Base-by-base conservation (phyloP, 2,329 filamentous ascomycete species). In the Dactylellina leptospora region DNA sequence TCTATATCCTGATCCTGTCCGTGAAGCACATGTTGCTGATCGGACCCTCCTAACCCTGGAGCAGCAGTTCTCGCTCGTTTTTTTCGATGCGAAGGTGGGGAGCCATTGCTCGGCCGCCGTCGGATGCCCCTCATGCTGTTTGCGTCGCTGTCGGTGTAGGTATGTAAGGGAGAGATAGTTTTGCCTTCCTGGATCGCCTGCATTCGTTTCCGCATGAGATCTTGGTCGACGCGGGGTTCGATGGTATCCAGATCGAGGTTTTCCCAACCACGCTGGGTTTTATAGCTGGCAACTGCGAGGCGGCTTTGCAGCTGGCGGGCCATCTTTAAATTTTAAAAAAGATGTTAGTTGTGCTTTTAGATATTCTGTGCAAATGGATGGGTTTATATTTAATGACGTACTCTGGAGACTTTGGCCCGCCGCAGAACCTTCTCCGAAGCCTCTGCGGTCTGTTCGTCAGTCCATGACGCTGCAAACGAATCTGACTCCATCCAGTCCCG, bases 251-350 rank as follows among this genome's bases (percentile, higher is more conserved):
- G 86, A 74, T 90, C 91, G 79, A 96, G 85, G 80, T 95, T 91
- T 81, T 97, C 90, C 88, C 92, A 96, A 79, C 93, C 93, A 82
- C 96, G 90, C 81, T 96, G 92, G 76, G 95, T 92, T 83, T 97
- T 97, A 85, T 97, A 95, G 81, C 96, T 95, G 79, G 95, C 95
- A 75, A 97, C 87, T 69, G 95, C 93, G 71, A 99, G 87, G 74
- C 93, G 91, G 83, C 96, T 92, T 82, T 97, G 92, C 61, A 99
- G 84, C 78, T 90, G 90, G 79, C 93, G 86, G 77, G 93, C 95
- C 83, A 99, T 96, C 95, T 66, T 20, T 8, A 30, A 25, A 18
- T 97, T 79, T 71, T 61, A 36, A 75, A 56, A 68, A 30, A 33
- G 25, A 20, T 47, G 61, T 25, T 30, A 48, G 27, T 42, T 75